Evolutionary conservation across 202 grass and related monocot genomes (phyloP), one percentile per base, ranked within the genome.

Genomic region (Eragrostis tef): DNA sequence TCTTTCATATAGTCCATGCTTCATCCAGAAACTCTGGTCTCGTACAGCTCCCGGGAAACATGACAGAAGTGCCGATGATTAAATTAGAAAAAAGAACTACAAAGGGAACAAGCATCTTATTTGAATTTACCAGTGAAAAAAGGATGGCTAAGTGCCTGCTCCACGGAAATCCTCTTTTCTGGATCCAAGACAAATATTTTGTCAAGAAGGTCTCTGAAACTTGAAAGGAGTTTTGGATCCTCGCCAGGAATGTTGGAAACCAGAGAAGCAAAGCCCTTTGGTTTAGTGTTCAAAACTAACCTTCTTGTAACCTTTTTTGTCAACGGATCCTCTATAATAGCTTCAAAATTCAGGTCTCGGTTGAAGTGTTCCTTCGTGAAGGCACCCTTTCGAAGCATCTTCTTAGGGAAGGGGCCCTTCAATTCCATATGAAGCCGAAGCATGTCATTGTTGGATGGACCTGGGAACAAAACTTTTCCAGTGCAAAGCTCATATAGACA

Each of bases 61-160:
- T 90, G 77, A 89, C 68, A 93, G 63, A 93, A 90, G 86, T 79
- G 73, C 36, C 71, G n/a, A 84, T 81, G 67, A 90, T 94, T 31
- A 31, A 31, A 31, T 31, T 88, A 90, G 86, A 64, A 79, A 86
- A 79, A 86, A 71, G 81, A 70, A 36, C n/a, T 56, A 67, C 56
- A 80, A 83, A 41, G 88, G 81, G 57, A 86, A 81, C 63, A 88
- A 15, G 11, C 73, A 71, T 69, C 59, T 65, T 72, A 87, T 57
- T 78, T 86, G 85, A 85, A 88, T 88, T 93, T 90, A 77, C 85
- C 88, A 70, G 91, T 90, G 64, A 93, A 84, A 85, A 93, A 93
- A 78, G 91, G 88, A 87, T 93, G 91, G 27, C 63, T 80, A 83
- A 90, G 74, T 73, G 88, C 91, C 53, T 93, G 81, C 86, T 79